A percentile compares a stretch with the other conserved stretches of the same genome.
Conservation (phyloP, 2,329 filamentous ascomycete genomes). For the Neoscytalidium dimidiatum region DNA sequence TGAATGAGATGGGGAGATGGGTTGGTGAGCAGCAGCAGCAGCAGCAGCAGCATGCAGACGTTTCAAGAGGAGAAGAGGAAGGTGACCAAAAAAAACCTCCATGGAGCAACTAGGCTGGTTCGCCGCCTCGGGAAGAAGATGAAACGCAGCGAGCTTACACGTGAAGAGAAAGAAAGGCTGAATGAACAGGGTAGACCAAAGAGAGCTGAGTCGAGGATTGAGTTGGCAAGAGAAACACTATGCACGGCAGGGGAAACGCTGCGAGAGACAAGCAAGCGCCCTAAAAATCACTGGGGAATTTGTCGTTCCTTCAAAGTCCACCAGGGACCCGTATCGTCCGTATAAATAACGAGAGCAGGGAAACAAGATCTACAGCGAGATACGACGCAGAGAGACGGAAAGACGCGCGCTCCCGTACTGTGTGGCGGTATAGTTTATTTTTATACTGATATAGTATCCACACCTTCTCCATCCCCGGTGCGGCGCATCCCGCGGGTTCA, state of each 20-base stretch:
- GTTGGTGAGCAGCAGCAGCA: too few species aligned
- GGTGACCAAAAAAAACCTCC: not conserved
- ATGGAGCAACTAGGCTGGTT: not conserved
- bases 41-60: not conserved
- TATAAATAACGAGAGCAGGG: not conserved
- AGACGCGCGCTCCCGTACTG: not conserved
- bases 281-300: not conserved
- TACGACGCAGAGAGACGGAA: not conserved
- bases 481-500: not conserved
- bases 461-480: not conserved
- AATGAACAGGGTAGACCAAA: not conserved
- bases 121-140: not conserved
- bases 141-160: not conserved
- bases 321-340: not conserved
- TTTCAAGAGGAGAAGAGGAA: not conserved
- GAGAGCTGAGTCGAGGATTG: not conserved
- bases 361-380: not conserved
- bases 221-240: not conserved
- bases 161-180: not conserved
- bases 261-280: not conserved
- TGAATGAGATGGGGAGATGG: not conserved
- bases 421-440: not conserved
- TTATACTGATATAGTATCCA: slow-evolving; percentile 3
- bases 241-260: not conserved
- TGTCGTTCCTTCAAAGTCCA: not conserved